Base-by-base conservation (phyloP, 1,139 yeast species). In the Diutina rugosa region DNA sequence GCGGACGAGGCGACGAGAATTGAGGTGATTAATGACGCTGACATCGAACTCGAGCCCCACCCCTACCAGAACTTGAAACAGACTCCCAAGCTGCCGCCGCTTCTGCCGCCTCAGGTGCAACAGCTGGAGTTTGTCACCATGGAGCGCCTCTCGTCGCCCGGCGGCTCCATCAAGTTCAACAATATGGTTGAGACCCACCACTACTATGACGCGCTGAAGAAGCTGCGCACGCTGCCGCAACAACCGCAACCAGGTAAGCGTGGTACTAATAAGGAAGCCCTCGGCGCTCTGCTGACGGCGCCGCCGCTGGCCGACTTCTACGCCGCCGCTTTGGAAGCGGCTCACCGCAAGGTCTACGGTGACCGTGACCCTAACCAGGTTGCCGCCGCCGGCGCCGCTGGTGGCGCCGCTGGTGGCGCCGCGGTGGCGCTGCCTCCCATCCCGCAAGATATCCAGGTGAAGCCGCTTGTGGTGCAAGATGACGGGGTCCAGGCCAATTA, bases 261-360 rank as follows among this genome's bases (percentile, higher is more conserved):
- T 4, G 51, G 30, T 9, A 49, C 30, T 21, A 30, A 30, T 28
- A 32, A 49, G 32, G 51, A 48, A 14, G 53, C 41, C 12, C 16
- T 49, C 10, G 44, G 16, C 29, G 32, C 53, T 6, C 41, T 44
- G 28, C 10, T 12, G 35, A 28, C 38, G 51, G 44, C 44, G 41
- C 18, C 32, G 53, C 53, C 53, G 32, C 53, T 32, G 53, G 29
- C 44, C 10, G 53, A 49, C 53, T 49, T 49, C 28, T 49, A 49
- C 53, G 41, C 30, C 16, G 53, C 53, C 29, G 53, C 53, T 4
- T 32, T 49, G 44, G 53, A 49, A 32, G 53, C 53, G 9, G 53
- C 53, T 12, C 53, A 49, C 32, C 41, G 45, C 8, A 49, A 49
- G 44, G 53, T 49, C 10, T 49, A 49, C 16, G 53, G 53, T 10